Base-by-base conservation (phyloP, 1,139 yeast species). In the Hansenula sp. region DNA sequence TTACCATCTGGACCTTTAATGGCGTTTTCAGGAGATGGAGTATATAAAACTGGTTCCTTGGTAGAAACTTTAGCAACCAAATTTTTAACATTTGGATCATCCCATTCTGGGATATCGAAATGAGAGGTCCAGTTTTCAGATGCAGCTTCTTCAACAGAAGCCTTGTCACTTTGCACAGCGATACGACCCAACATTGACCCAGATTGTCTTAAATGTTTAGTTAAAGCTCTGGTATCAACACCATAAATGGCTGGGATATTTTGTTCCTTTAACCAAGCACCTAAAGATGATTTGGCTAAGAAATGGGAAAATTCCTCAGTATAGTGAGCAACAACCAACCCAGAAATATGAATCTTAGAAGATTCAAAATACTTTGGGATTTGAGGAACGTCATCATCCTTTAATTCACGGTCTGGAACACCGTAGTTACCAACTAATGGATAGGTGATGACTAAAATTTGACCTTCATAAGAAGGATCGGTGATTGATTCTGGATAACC, bases 361-460 rank as follows among this genome's bases (percentile, higher is more conserved):
- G 96, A 87, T 72, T 94, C 99, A 62, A 94, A 93, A 71, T 91
- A 87, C 65, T 83, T 85, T 61, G 99, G 98, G 53, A 94, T 68
- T 44, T 79, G 76, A 41, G 86, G 81, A 47, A 85, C 79, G 51
- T 81, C 71, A 46, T 85, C 94, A 62, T 91, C 97, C 68, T 71
- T 71, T 59, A 80, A 72, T 44, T 79, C 71, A 57, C 95, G 83
- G 66, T 90, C 96, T 50, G 99, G 99, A 45, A 93, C 99, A 80
- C 99, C 99, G 67, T 94, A 94, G 74, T 94, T 94, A 66, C 99
- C 99, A 44, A 93, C 96, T 60, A 94, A 76, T 25, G 99, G 99
- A 67, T 82, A 91, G 47, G 99, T 94, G 67, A 94, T 86, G 51
- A 93, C 98, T 66, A 94, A 79, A 61, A 94, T 91, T 72, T 94